Percentiles rank a stretch among this genome's conserved stretches.
phyloP scores from a whole-genome alignment of 225 moss, liverwort and hornwort species.

The Bryum argenteum region DNA sequence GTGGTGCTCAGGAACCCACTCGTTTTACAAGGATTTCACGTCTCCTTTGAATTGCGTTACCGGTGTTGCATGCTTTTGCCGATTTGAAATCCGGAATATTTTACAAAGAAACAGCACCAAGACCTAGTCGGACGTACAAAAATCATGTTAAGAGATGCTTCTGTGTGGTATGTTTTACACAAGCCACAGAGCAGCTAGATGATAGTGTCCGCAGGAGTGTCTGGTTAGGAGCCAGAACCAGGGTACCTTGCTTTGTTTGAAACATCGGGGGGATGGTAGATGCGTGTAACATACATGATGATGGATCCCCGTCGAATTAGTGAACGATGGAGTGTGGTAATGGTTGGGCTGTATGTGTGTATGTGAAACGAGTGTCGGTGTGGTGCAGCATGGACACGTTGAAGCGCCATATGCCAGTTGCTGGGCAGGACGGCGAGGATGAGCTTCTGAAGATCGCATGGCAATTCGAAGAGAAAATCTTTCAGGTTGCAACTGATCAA shows the following conservation, averaged over 20 bases:
- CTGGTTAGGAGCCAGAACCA: too few relatives aligned
- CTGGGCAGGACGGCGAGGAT: conserved; percentile 64
- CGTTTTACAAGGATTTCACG: not conserved
- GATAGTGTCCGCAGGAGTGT: not conserved
- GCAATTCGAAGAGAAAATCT: conserved; percentile 78
- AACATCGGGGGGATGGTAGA: not conserved
- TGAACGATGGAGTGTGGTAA: not conserved
- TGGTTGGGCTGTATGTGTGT: not conserved
- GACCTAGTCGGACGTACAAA: not conserved
- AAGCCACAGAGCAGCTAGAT: not conserved
- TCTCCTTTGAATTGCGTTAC: not conserved
- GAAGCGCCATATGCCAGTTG: conserved; percentile 74
- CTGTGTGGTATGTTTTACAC: not conserved
- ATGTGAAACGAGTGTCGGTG: not conserved
- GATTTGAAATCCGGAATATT: not conserved
- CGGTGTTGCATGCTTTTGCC: not conserved
- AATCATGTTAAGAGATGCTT: not conserved
- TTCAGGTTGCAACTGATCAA: conserved; percentile 70
- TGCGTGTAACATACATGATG: not conserved
- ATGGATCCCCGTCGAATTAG: conserved; percentile 4
- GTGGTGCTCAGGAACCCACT: not conserved
- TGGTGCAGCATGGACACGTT: conserved; percentile 72
- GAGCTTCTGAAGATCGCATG: conserved; percentile 71
- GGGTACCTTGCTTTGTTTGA: not conserved
- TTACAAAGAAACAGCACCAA: not conserved